Evolutionary conservation across 371 early-diverging fungal genomes (phyloP).

Genomic region (Saksenaea vasiformis): DNA sequence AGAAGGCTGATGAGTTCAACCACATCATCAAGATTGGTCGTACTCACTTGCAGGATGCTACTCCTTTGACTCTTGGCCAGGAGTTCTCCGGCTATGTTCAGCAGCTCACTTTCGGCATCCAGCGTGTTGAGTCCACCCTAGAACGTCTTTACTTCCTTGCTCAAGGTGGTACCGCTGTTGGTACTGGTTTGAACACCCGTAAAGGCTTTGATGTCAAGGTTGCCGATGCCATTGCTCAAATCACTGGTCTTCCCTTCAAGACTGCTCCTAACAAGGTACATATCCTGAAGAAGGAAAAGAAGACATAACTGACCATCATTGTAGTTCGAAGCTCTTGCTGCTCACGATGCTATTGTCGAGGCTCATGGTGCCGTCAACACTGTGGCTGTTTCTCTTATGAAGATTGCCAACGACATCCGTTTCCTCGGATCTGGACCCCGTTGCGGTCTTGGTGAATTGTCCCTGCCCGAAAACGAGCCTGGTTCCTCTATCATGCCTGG

Average conservation of each 20-base stretch:
- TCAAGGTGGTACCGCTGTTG: constrained; percentile 92
- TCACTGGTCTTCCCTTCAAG: constrained; percentile 75
- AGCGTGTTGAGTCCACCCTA: constrained; percentile 70
- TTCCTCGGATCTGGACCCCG: constrained; percentile 89
- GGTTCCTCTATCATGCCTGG: constrained; percentile 94
- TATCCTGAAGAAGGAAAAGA: background rate
- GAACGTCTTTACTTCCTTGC: constrained; percentile 80
- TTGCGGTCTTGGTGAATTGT: constrained; percentile 87
- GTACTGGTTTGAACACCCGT: constrained; percentile 86
- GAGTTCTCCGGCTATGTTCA: constrained; percentile 89
- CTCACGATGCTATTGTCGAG: constrained; percentile 90
- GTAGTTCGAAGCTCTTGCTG: constrained; percentile 86
- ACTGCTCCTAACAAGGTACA: constrained; percentile 84
- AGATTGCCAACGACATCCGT: constrained; percentile 92
- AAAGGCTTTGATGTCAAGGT: constrained; percentile 77
- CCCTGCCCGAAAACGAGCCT: constrained; percentile 90
- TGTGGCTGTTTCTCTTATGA: constrained; percentile 83
- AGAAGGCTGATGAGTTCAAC: constrained; percentile 65
- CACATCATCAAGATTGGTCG: constrained; percentile 89
- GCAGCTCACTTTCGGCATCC: constrained; percentile 75
- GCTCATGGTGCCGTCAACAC: constrained; percentile 85
- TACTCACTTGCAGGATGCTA: constrained; percentile 89
- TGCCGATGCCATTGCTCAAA: constrained; percentile 70
- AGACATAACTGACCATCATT: background rate
- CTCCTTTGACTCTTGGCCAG: constrained; percentile 86